These are phyloP conservation scores for Ensete ventricosum DNA, from an alignment of 176 grass and related monocot genomes.

Conservation along the genomic window DNA sequence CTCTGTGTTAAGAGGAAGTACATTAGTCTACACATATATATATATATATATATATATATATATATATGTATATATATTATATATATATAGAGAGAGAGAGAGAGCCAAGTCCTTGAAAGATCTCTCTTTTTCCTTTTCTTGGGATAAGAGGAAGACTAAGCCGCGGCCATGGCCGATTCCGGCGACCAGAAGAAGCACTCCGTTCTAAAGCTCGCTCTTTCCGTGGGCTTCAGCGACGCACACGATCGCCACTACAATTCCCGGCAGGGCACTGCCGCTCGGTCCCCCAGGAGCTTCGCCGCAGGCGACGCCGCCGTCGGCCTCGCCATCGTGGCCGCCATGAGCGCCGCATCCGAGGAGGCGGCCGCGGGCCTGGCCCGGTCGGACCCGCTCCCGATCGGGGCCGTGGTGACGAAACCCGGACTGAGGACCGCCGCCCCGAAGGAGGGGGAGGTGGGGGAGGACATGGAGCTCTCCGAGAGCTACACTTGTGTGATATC, in stretches of 20 bases:
- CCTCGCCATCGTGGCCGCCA: constrained; percentile 9
- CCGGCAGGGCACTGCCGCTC: not conserved
- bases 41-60: not conserved
- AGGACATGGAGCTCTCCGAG: constrained; percentile 6
- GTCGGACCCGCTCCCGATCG: constrained; percentile 3
- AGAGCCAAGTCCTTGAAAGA: not conserved
- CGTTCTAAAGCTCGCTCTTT: constrained; percentile 1
- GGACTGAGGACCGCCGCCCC: not conserved
- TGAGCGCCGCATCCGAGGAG: not conserved
- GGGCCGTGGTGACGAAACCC: constrained; percentile 3
- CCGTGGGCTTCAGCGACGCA: not conserved
- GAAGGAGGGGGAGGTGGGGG: not conserved
- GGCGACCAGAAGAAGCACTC: not conserved
- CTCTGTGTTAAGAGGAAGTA: not conserved
- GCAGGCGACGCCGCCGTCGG: constrained; percentile 9
- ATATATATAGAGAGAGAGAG: too few species aligned
- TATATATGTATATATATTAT: not conserved
- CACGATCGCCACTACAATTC: not conserved
- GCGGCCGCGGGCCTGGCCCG: not conserved
- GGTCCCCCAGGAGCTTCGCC: constrained; percentile 4
- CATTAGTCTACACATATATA: too few species aligned
- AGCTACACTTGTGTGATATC: constrained; percentile 21
- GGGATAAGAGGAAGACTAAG: not conserved
- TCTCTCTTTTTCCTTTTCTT: not conserved
- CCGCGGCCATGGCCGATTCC: not conserved